These are phyloP conservation scores for Phytopythium aichiense DNA, from an alignment of 352 stramenopile genomes.

Conservation along the genomic window DNA sequence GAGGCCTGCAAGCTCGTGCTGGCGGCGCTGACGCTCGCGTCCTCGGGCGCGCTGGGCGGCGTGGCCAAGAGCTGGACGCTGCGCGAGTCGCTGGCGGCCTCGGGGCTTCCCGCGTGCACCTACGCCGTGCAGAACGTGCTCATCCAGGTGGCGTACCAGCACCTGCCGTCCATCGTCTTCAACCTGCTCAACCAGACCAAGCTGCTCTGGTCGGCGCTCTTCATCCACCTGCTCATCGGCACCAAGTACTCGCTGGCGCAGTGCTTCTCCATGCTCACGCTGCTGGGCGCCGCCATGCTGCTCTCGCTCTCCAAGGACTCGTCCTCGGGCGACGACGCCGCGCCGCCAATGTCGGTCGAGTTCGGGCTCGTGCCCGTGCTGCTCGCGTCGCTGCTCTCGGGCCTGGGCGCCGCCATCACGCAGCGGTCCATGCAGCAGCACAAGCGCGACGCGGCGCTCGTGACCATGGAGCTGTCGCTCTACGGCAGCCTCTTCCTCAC, in stretches of 20 bases:
- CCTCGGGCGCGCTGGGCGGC: constrained; percentile 23
- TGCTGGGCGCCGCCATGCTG: constrained; percentile 61
- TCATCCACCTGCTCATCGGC: constrained; percentile 72
- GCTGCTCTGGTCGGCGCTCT: constrained; percentile 75
- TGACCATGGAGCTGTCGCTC: constrained; percentile 78
- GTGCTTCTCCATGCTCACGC: constrained; percentile 71
- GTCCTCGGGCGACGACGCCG: constrained; percentile 6
- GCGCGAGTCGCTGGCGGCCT: constrained; percentile 52
- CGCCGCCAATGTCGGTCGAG: constrained; percentile 38
- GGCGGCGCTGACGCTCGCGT: constrained; percentile 39
- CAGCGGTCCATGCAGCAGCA: constrained; percentile 77
- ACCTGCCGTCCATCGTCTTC: constrained; percentile 79
- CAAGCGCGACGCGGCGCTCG: constrained; percentile 62
- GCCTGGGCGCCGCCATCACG: constrained; percentile 68
- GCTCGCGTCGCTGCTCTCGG: constrained; percentile 68
- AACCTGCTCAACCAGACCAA: constrained; percentile 90
- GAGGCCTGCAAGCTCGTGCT: constrained; percentile 70
- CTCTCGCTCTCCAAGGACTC: constrained; percentile 63
- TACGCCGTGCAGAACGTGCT: constrained; percentile 88
- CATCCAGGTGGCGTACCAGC: constrained; percentile 80
- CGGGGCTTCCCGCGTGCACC: constrained; percentile 71
- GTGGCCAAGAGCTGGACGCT: constrained; percentile 58
- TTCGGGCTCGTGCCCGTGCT: constrained; percentile 66
- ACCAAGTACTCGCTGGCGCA: constrained; percentile 66
- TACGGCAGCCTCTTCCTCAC: constrained; percentile 74